phyloP scores from a whole-genome alignment of 2,329 filamentous ascomycete species.

The Beauveria medogensis region DNA sequence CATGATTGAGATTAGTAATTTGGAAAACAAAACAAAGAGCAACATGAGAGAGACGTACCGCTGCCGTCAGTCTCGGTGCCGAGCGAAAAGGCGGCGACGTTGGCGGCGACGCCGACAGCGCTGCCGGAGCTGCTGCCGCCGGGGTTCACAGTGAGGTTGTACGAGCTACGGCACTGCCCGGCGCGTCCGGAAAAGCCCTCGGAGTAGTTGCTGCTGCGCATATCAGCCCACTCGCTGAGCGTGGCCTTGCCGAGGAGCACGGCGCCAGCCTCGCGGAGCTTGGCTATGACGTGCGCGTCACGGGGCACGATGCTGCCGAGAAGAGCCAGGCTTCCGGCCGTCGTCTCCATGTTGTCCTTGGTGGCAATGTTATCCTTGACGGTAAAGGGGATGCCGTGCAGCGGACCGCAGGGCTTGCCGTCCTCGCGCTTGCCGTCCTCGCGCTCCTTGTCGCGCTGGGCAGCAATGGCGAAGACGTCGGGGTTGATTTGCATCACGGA shows the following conservation, averaged over 20 bases:
- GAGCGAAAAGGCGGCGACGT: constrained; percentile 54
- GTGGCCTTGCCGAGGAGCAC: constrained; percentile 64
- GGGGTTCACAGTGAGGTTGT: constrained; percentile 61
- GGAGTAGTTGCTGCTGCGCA: constrained; percentile 59
- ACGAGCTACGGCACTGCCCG: constrained; percentile 56
- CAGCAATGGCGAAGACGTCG: constrained; percentile 55
- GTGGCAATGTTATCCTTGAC: constrained; percentile 68
- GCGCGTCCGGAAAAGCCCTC: constrained; percentile 59
- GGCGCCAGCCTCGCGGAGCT: constrained; percentile 56
- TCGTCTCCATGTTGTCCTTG: constrained; percentile 65
- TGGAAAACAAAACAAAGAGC: neutral
- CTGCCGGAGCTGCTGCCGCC: constrained; percentile 63
- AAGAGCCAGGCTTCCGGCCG: constrained; percentile 61
- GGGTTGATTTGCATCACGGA: constrained; percentile 61
- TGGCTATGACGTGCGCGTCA: constrained; percentile 57
- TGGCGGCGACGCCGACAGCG: constrained; percentile 55
- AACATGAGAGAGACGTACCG: constrained; percentile 27
- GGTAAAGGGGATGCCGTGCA: constrained; percentile 69
- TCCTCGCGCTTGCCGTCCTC: constrained; percentile 44
- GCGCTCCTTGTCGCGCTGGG: constrained; percentile 52
- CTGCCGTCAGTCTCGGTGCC: constrained; percentile 70
- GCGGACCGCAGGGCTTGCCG: constrained; percentile 51
- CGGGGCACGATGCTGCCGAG: constrained; percentile 57
- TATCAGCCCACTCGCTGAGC: constrained; percentile 67
- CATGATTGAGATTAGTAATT: neutral